Percentiles rank a stretch among this genome's conserved stretches.
These are phyloP conservation scores for Xanthoceras sorbifolium DNA, from an alignment of 345 rosid genomes.

Conservation along the genomic window DNA sequence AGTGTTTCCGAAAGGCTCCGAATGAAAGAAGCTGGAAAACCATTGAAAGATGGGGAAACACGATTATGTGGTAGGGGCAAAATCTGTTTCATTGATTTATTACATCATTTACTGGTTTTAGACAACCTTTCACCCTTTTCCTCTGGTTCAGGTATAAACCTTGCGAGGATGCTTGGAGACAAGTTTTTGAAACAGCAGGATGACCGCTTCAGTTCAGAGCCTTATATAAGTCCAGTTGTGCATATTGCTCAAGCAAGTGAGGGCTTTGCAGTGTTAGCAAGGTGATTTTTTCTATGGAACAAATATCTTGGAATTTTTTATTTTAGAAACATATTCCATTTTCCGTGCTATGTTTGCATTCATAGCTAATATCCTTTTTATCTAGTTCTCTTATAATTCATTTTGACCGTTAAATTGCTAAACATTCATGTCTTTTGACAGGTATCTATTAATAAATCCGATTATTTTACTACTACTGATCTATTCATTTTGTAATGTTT, in stretches of 20 bases:
- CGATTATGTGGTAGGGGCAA: conserved; percentile 66
- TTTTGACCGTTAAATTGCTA: not conserved
- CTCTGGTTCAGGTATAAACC: conserved; percentile 68
- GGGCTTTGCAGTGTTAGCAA: conserved; percentile 77
- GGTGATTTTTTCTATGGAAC: conserved; percentile 46
- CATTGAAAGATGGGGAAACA: conserved; percentile 78
- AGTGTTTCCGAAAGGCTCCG: conserved; percentile 77
- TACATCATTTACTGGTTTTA: not conserved
- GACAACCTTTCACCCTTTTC: not conserved
- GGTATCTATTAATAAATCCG: not conserved
- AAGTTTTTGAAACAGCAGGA: conserved; percentile 93
- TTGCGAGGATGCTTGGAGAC: conserved; percentile 97
- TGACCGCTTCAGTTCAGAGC: conserved; percentile 78
- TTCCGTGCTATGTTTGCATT: not conserved
- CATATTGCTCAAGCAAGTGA: conserved; percentile 55
- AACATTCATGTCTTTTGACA: not conserved
- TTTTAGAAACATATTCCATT: not conserved
- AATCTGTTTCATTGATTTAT: conserved; percentile 12
- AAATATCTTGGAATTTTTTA: not conserved
- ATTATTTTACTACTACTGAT: not conserved
- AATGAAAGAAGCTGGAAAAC: conserved; percentile 60
- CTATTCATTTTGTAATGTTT: not conserved
- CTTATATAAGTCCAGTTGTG: conserved; percentile 73
- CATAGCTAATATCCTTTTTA: not conserved
- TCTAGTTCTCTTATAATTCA: not conserved